Evolutionary conservation across 345 rosid genomes (phyloP), one percentile per base, ranked within the genome.

Genomic region (Adansonia digitata): DNA sequence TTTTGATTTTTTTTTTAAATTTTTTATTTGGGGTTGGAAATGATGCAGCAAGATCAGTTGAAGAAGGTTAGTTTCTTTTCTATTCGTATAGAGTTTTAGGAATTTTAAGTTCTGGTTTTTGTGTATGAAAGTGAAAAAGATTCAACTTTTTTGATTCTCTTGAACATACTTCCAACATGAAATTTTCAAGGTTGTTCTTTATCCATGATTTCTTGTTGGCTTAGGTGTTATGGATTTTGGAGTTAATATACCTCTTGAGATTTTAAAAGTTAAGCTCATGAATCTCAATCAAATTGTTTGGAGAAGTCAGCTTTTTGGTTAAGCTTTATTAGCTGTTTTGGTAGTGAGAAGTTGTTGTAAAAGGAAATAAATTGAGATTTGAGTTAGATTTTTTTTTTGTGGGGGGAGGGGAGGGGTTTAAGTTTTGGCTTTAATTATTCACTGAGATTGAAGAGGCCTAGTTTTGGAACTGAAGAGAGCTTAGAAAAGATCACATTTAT

Each of bases 41-140:
- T 39, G 4, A 65, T 40, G 69, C 69, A 65, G 69, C 51, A 22
- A 20, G 4, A 9, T 18, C 45, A 35, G 40, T 45, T 46, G 72
- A 68, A 68, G 56, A 68, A 68, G 72, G 72, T 68, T 68, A 1
- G 72, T 45, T 46, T 68, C 40, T 27, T 66, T 14, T 40, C 26
- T 24, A 7, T 67, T 53, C 9, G 10, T 13, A 2, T 18, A 10
- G 45, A 37, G 2, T 40, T 22, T 42, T 42, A 22, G 9, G 34
- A 17, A 17, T 34, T 17, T 34, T 34, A 1, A 7, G 69, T 39
- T 65, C 69, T 65, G 11, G n/a, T 22, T 43, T 7, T 45, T 45
- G 24, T 45, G 72, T 68, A 26, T 68, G 37, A 46, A 68, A 68
- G 35, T 24, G 20, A 17, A 67, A 67, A 67, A 40, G 12, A 12